These are phyloP conservation scores for Heimioporus sp. DNA, from an alignment of 768 basidiomycete genomes.

Conservation along the genomic window DNA sequence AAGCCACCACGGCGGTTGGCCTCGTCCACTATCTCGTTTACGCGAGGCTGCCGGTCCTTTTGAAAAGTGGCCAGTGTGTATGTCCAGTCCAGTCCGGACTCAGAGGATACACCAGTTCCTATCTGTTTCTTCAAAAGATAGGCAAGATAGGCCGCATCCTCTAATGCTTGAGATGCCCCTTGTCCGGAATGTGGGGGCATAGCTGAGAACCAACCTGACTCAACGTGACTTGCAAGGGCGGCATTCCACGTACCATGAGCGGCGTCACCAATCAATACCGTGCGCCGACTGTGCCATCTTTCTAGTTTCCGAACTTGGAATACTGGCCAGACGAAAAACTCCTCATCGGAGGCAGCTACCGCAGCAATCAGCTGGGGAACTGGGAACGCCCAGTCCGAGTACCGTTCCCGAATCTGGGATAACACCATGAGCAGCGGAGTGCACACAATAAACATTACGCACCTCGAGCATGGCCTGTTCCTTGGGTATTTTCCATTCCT, in stretches of 20 bases:
- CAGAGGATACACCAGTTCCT: not conserved
- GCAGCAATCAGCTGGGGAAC: conserved; percentile 26
- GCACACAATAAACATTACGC: not conserved
- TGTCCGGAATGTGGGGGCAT: conserved; percentile 33
- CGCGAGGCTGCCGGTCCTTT: conserved; percentile 20
- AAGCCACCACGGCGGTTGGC: conserved; percentile 24
- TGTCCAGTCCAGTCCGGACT: conserved; percentile 12
- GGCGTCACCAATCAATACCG: conserved; percentile 32
- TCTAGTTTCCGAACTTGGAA: conserved; percentile 24
- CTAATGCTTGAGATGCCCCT: conserved; percentile 31
- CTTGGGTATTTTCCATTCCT: conserved; percentile 29
- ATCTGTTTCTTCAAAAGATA: conserved; percentile 22
- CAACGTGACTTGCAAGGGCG: not conserved
- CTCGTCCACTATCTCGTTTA: conserved; percentile 26
- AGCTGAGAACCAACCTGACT: conserved; percentile 10
- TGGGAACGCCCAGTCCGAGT: conserved; percentile 27
- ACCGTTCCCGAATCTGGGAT: conserved; percentile 24
- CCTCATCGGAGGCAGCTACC: conserved; percentile 11
- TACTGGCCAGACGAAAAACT: conserved; percentile 28
- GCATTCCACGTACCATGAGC: conserved; percentile 25
- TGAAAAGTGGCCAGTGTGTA: conserved; percentile 22
- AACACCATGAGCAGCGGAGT: not conserved
- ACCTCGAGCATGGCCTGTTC: conserved; percentile 20
- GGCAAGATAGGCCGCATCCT: conserved; percentile 30
- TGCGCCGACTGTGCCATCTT: conserved; percentile 22